Evolutionary conservation across 805 yeast genomes (phyloP), one percentile per base, ranked within the genome.

Genomic region (Candida dajiaensis): DNA sequence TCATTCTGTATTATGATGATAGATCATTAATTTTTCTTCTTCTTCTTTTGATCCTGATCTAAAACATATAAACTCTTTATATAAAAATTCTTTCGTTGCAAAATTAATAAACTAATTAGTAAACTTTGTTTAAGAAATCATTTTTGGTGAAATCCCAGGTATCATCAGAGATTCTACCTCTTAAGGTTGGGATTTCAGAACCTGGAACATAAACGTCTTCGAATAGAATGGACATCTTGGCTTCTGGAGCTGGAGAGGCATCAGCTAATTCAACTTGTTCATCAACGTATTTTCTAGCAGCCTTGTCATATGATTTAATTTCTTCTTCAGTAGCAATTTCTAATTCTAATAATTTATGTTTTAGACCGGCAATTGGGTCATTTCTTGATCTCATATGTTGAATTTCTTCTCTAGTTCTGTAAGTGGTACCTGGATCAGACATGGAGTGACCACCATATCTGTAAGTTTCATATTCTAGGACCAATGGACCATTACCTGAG

Each of bases 371-470:
- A 69, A 94, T 89, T 61, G 98, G 97, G 71, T 94, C 99, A 69
- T 86, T 89, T 78, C 89, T 86, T 39, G 98, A 89, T 78, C 99
- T 87, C 97, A 94, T 90, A 77, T 92, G 92, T 76, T 90, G 97
- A 59, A 94, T 94, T 77, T 94, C 99, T 76, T 94, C 99, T 78
- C 99, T 90, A 67, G 99, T 94, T 82, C 99, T 86, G 84, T 94
- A 94, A 57, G 99, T 94, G 70, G 99, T 94, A 80, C 99, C 99
- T 64, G 99, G 99, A 74, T 94, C 99, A 59, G 98, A 92, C 98
- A 94, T 94, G 59, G 99, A 94, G 82, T 94, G 99, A 71, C 99
- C 99, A 77, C 98, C 98, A 70, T 94, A 94, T 80, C 99, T 86
- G 77, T 94, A 94, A 61, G 99, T 94, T 77, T 90, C 97, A 73